phyloP scores from a whole-genome alignment of 108 stramenopile species.

The Epithemia pelagica region DNA sequence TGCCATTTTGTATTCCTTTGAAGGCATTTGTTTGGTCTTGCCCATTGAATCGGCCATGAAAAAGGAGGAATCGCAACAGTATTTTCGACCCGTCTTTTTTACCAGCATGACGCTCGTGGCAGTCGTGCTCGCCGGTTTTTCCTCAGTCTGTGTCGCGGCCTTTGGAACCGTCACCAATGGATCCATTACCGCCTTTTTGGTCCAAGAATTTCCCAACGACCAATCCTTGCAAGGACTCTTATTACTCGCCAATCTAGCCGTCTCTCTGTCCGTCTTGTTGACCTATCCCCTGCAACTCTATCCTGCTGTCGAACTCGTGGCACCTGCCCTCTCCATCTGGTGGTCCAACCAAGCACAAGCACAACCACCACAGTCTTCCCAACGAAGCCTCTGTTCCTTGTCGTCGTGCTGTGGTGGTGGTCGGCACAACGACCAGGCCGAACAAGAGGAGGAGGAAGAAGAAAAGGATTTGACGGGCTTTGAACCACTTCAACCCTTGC shows the following conservation, averaged over 20 bases:
- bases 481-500: constrained; percentile 43
- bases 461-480: constrained; percentile 40
- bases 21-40: constrained; percentile 65
- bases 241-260: constrained; percentile 46
- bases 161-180: constrained; percentile 66
- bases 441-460: constrained; percentile 12
- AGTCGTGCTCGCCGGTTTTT: constrained; percentile 34
- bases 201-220: constrained; percentile 26
- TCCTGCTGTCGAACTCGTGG: constrained; percentile 52
- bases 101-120: constrained; percentile 40
- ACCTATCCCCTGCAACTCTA: constrained; percentile 65
- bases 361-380: not conserved
- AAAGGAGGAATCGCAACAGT: not conserved
- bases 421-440: not conserved
- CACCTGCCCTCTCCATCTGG: constrained; percentile 21
- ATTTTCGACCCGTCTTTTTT: constrained; percentile 39
- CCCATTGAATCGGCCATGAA: constrained; percentile 62
- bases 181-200: constrained; percentile 61
- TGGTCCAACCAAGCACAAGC: not conserved
- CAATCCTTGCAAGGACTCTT: constrained; percentile 11
- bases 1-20: constrained; percentile 63
- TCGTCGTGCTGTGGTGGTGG: not conserved
- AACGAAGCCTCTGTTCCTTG: not conserved
- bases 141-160: constrained; percentile 39
- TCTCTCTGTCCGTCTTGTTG: constrained; percentile 48